A percentile compares a stretch with the other conserved stretches of the same genome.
Conservation (phyloP, 192 early-diverging fungal genomes). For the Coemansia sp. region DNA sequence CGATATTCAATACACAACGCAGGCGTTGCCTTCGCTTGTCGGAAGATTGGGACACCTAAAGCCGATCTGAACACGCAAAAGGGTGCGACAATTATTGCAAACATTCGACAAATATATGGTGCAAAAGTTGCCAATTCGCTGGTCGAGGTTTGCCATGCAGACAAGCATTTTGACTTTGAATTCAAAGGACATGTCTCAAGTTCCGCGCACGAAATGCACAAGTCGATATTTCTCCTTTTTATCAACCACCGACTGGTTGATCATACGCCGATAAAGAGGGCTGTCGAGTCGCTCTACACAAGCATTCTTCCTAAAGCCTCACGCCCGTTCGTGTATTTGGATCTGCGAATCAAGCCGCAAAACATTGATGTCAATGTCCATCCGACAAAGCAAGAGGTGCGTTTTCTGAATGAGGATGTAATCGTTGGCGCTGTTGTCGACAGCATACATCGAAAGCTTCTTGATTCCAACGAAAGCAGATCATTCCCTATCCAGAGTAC, state of each 20-base stretch:
- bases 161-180: slow-evolving; percentile 58
- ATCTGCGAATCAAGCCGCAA: slow-evolving; percentile 80
- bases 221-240: slow-evolving; percentile 84
- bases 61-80: slow-evolving; percentile 78
- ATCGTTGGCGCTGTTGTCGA: slow-evolving; percentile 72
- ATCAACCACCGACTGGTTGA: slow-evolving; percentile 89
- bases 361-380: slow-evolving; percentile 99
- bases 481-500: slow-evolving; percentile 68
- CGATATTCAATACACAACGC: slow-evolving; percentile 94
- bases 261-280: slow-evolving; percentile 72
- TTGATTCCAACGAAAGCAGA: slow-evolving; percentile 69
- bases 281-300: slow-evolving; percentile 80
- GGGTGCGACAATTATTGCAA: slow-evolving; percentile 64
- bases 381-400: slow-evolving; percentile 93
- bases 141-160: slow-evolving; percentile 59
- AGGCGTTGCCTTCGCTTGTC: slow-evolving; percentile 82
- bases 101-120: slow-evolving; percentile 86
- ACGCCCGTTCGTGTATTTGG: slow-evolving; percentile 88
- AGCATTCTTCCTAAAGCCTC: slow-evolving; percentile 81
- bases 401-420: slow-evolving; percentile 88
- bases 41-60: slow-evolving; percentile 75
- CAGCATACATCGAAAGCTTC: slow-evolving; percentile 66
- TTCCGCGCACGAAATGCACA: slow-evolving; percentile 85
- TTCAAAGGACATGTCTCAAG: slow-evolving; percentile 84
- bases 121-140: slow-evolving; percentile 76